These are phyloP conservation scores for Stenogyne calaminthoides DNA, from an alignment of 305 asterid species.

Conservation along the genomic window DNA sequence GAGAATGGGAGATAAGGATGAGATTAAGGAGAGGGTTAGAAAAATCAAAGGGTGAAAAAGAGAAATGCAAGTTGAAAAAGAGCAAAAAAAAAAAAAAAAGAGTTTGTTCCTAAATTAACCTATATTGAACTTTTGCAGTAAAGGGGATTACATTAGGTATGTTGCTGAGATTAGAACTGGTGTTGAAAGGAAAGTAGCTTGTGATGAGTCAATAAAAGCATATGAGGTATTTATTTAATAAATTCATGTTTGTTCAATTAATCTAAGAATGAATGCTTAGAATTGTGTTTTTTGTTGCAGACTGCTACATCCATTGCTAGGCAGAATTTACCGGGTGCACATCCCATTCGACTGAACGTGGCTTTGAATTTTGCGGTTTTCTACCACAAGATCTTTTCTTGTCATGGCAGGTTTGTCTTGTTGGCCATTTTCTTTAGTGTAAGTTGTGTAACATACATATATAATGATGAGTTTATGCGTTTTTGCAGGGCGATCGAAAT, in stretches of 20 bases:
- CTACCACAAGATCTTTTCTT: constrained; percentile 69
- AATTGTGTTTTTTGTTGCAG: background rate
- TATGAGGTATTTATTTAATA: constrained; percentile 57
- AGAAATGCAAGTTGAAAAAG: no score
- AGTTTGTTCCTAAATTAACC: no score
- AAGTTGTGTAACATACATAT: no score
- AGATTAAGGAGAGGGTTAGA: no score
- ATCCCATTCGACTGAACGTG: constrained; percentile 76
- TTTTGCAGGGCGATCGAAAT: constrained; percentile 51
- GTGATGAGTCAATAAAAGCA: constrained; percentile 63
- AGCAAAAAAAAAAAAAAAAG: no score
- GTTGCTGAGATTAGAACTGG: background rate
- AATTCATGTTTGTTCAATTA: no score
- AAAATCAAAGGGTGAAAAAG: no score
- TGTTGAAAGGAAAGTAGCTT: background rate
- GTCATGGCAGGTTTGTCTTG: constrained; percentile 27
- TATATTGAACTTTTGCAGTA: constrained; percentile 7
- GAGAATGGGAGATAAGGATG: no score
- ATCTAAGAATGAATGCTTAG: background rate
- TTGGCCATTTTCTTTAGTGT: background rate
- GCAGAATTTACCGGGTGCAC: constrained; percentile 56
- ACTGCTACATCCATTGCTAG: constrained; percentile 42
- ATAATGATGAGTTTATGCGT: background rate
- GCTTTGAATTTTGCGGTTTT: constrained; percentile 81
- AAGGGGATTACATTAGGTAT: background rate